phyloP scores from a whole-genome alignment of 75 land plant genomes.

The Picea glauca region DNA sequence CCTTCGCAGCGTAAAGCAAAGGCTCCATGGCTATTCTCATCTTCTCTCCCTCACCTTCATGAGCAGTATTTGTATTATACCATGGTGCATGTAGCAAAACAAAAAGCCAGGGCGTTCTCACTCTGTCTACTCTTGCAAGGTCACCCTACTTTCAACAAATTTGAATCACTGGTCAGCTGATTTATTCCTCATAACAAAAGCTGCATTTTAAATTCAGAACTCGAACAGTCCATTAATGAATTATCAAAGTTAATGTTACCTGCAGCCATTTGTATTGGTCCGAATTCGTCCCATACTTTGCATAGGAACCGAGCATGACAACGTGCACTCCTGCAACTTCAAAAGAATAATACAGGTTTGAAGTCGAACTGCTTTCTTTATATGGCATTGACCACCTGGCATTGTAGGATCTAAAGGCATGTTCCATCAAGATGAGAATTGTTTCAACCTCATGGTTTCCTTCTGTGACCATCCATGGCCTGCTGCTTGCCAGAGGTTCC shows the following conservation, averaged over 20 bases:
- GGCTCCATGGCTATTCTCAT: constrained; percentile 46
- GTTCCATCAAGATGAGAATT: constrained; percentile 25
- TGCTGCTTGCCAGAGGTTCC: constrained; percentile 32
- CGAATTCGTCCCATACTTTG: constrained; percentile 23
- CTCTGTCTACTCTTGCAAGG: constrained; percentile 34
- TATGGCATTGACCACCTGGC: constrained; percentile 59
- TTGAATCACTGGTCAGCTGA: neutral
- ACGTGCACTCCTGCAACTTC: constrained; percentile 57
- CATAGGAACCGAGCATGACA: constrained; percentile 56
- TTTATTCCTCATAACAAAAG: neutral
- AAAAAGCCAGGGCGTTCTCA: constrained; percentile 32
- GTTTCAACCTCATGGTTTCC: constrained; percentile 54
- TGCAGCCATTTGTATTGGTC: constrained; percentile 56
- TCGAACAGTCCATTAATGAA: no score
- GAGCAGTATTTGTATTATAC: constrained; percentile 40
- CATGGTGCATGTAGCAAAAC: constrained; percentile 49
- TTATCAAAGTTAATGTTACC: constrained; percentile 25
- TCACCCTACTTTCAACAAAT: constrained; percentile 19
- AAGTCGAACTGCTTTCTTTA: constrained; percentile 45
- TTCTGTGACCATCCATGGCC: constrained; percentile 49
- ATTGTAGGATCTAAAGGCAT: constrained; percentile 41
- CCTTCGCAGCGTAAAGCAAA: constrained; percentile 24
- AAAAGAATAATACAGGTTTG: constrained; percentile 60
- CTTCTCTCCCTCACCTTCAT: constrained; percentile 38
- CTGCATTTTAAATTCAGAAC: neutral